A percentile compares a stretch with the other conserved stretches of the same genome.
These are phyloP conservation scores for Wallacemonas sp. DNA, from an alignment of 208 protist genomes.

Conservation along the genomic window DNA sequence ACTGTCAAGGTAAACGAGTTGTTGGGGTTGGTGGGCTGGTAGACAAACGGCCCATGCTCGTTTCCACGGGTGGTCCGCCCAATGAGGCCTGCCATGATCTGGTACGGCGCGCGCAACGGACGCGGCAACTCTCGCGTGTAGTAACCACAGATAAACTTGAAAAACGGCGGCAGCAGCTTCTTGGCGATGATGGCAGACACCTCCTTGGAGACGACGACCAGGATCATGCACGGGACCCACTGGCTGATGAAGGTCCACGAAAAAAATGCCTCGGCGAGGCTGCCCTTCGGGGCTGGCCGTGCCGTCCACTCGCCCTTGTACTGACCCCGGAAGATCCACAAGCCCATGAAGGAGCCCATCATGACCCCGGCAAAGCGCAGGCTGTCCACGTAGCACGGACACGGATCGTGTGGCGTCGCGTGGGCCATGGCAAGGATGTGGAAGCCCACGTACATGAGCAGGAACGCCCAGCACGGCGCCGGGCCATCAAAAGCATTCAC, in stretches of 20 bases:
- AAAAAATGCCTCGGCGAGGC: constrained; percentile 27
- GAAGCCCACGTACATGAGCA: constrained; percentile 35
- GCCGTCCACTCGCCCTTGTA: constrained; percentile 30
- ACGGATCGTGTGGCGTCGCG: constrained; percentile 59
- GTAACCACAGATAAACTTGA: constrained; percentile 39
- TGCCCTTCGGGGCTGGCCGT: constrained; percentile 15
- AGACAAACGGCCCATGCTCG: constrained; percentile 24
- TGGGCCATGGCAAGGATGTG: constrained; percentile 47
- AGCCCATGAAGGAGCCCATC: constrained; percentile 41
- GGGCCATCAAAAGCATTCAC: constrained; percentile 14
- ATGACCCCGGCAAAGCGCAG: constrained; percentile 61
- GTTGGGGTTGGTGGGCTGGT: constrained; percentile 32
- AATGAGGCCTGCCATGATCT: constrained; percentile 28
- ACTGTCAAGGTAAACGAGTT: constrained; percentile 26
- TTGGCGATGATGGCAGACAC: constrained; percentile 28
- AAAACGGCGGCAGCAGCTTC: constrained; percentile 38
- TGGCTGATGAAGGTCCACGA: constrained; percentile 37
- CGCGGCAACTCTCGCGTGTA: constrained; percentile 29
- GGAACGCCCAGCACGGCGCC: constrained; percentile 35
- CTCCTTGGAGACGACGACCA: constrained; percentile 54
- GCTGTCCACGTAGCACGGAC: constrained; percentile 78
- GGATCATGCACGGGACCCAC: constrained; percentile 42
- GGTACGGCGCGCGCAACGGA: constrained; percentile 25
- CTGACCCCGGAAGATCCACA: constrained; percentile 31
- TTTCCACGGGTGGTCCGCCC: constrained; percentile 37